Evolutionary conservation across 177 flowering plant genomes (phyloP).

Genomic region (Telopea speciosissima): DNA sequence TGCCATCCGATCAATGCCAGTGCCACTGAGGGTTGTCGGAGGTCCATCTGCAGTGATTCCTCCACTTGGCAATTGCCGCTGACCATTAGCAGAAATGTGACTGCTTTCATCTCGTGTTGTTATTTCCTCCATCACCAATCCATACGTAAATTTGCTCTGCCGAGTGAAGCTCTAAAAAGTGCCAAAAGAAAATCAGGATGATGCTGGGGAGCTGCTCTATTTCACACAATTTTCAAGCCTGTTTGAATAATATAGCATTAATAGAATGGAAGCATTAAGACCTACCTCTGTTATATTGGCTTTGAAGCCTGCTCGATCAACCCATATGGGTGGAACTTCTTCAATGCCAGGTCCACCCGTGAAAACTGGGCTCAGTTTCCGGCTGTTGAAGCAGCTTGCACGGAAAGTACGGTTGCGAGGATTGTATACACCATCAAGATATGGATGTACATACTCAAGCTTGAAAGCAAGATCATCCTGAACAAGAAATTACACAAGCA

Average conservation of each 20-base stretch:
- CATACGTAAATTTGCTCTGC: slow-evolving; percentile 96
- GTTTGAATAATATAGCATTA: neutral
- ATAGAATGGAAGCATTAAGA: neutral
- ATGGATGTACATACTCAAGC: slow-evolving; percentile 97
- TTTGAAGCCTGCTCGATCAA: slow-evolving; percentile 89
- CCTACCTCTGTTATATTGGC: slow-evolving; percentile 91
- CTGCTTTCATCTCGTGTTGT: slow-evolving; percentile 97
- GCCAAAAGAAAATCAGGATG: slow-evolving; percentile 8
- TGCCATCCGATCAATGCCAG: slow-evolving; percentile 89
- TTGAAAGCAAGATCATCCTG: slow-evolving; percentile 99
- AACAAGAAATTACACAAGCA: neutral
- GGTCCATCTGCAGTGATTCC: slow-evolving; percentile 97
- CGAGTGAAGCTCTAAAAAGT: slow-evolving; percentile 72
- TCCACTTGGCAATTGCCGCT: slow-evolving; percentile 87
- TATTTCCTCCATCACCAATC: slow-evolving; percentile 96
- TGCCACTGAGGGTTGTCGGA: slow-evolving; percentile 95
- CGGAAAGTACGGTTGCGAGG: slow-evolving; percentile 85
- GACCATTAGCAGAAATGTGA: slow-evolving; percentile 76
- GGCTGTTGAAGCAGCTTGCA: slow-evolving; percentile 84
- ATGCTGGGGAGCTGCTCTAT: neutral
- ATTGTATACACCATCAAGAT: slow-evolving; percentile 76
- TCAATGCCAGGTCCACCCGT: slow-evolving; percentile 98
- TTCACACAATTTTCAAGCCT: neutral
- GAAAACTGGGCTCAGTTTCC: slow-evolving; percentile 96
- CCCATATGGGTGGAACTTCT: slow-evolving; percentile 99